Conservation (phyloP, 106 monocot species). For the Iris macrosiphon region DNA sequence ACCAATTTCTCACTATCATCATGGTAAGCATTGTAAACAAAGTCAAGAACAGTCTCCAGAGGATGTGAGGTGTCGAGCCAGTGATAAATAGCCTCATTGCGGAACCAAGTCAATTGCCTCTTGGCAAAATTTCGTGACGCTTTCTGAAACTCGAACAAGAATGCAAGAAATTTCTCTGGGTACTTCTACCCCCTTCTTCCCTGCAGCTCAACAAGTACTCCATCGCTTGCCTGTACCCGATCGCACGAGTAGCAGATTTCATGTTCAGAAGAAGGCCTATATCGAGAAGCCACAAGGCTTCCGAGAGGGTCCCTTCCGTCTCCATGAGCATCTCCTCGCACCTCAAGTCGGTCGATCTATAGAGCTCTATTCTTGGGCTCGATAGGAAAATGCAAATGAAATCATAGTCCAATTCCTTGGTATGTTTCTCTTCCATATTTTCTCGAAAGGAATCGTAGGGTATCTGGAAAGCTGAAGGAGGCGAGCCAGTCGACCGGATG, state of each 20-base stretch:
- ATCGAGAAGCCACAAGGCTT: conserved; percentile 92
- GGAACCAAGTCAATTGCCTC: conserved; percentile 94
- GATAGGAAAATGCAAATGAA: conserved; percentile 85
- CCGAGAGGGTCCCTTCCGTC: conserved; percentile 54
- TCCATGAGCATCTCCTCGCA: conserved; percentile 87
- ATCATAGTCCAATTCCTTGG: conserved; percentile 60
- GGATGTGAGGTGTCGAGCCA: conserved; percentile 81
- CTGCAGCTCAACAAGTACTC: conserved; percentile 66
- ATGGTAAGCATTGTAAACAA: conserved; percentile 38
- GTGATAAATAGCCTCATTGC: conserved; percentile 67
- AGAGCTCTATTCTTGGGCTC: conserved; percentile 53
- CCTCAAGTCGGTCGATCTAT: conserved; percentile 74
- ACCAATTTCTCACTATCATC: conserved; percentile 15
- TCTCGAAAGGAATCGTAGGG: conserved; percentile 61
- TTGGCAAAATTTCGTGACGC: conserved; percentile 87
- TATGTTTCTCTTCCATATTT: conserved; percentile 1
- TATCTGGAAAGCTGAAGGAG: conserved; percentile 63
- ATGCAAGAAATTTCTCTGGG: conserved; percentile 34
- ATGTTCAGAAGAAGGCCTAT: conserved; percentile 52
- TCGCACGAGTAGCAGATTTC: conserved; percentile 82
- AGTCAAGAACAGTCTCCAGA: conserved; percentile 46
- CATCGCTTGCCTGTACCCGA: conserved; percentile 93
- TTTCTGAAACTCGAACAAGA: conserved; percentile 67
- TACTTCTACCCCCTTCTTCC: conserved; percentile 41
- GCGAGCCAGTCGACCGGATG: conserved; percentile 55